Percentiles rank a stretch among this genome's conserved stretches.
Conservation (phyloP, 352 stramenopile species). For the Peronospora destructor region DNA sequence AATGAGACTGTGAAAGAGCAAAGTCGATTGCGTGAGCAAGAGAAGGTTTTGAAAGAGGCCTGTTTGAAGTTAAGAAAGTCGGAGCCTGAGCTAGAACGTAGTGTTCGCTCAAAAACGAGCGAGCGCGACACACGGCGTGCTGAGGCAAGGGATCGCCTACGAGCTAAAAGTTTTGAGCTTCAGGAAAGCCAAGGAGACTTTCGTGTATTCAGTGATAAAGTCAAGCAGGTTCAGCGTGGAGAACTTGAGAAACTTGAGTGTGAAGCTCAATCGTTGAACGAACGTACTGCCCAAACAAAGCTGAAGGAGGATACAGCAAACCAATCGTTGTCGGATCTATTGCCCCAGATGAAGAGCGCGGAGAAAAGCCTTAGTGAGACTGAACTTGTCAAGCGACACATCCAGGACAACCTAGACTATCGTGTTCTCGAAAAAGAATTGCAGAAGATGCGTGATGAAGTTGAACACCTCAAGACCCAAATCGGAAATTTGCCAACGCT, state of each 20-base stretch:
- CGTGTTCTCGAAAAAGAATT: constrained; percentile 47
- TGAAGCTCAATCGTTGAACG: constrained; percentile 34
- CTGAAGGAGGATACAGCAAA: constrained; percentile 33
- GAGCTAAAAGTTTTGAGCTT: constrained; percentile 32
- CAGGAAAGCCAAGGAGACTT: constrained; percentile 38
- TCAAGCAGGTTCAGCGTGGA: constrained; percentile 33
- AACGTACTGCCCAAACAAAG: constrained; percentile 39
- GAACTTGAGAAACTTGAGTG: constrained; percentile 35
- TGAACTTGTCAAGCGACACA: constrained; percentile 59
- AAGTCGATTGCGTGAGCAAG: constrained; percentile 41
- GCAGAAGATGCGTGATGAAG: constrained; percentile 28
- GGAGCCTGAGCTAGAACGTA: constrained; percentile 37
- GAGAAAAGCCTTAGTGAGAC: constrained; percentile 38
- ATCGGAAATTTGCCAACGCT: constrained; percentile 43
- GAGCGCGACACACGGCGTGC: constrained; percentile 35
- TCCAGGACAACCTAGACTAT: constrained; percentile 75
- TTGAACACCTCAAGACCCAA: constrained; percentile 38
- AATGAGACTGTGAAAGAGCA: constrained; percentile 49
- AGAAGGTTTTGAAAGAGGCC: constrained; percentile 49
- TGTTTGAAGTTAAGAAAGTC: constrained; percentile 30
- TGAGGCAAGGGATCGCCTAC: constrained; percentile 25
- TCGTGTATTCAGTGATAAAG: constrained; percentile 37
- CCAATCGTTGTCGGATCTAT: constrained; percentile 39
- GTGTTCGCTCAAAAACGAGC: constrained; percentile 36
- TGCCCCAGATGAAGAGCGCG: constrained; percentile 39